Evolutionary conservation across 1,284 basidiomycete species (phyloP), one percentile per base, ranked within the genome.

Genomic region (Tremellales sp.): DNA sequence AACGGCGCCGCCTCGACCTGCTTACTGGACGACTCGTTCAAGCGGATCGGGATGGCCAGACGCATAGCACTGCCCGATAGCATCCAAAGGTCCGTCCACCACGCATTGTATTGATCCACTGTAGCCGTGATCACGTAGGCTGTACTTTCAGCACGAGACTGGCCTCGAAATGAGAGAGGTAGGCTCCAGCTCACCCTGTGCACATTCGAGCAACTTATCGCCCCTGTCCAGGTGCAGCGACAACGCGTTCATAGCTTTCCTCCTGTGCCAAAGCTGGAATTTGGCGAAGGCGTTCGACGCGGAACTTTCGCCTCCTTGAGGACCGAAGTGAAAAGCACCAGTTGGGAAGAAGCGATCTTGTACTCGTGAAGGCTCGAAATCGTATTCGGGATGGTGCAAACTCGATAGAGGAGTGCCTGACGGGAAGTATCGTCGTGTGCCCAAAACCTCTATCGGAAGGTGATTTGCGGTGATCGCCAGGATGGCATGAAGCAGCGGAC

Each of bases 201-300:
- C 29, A 36, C 54, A 54, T 41, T 66, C 56, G 17, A 68, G 23
- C 10, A 70, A 53, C 43, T 58, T 56, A 22, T 56, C 44, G 4
- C 65, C 66, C 4, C 45, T 27, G 36, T 64, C 61, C 39, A 69
- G 49, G 13, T 52, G 48, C 5, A 46, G 40, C 4, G 55, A 41
- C 27, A 65, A 45, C 2, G 42, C 47, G 29, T 64, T 56, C 26
- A 67, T 58, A 4, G 62, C 56, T 44, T 68, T 69, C 8, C 68
- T 53, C 17, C 70, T 53, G 40, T 72, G 70, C 68, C 68, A 72
- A 26, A 65, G 45, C 51, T 70, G 65, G 43, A 70, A 72, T n/a
- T 61, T 51, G 4, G 58, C 60, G n/a, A 62, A 45, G 2, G 65
- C 56, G 2, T 47, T 42, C 17, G 19, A n/a, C 13, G 44, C 26